phyloP scores from a whole-genome alignment of 2,329 filamentous ascomycete genomes.

The Aspergillus costaricaensis region DNA sequence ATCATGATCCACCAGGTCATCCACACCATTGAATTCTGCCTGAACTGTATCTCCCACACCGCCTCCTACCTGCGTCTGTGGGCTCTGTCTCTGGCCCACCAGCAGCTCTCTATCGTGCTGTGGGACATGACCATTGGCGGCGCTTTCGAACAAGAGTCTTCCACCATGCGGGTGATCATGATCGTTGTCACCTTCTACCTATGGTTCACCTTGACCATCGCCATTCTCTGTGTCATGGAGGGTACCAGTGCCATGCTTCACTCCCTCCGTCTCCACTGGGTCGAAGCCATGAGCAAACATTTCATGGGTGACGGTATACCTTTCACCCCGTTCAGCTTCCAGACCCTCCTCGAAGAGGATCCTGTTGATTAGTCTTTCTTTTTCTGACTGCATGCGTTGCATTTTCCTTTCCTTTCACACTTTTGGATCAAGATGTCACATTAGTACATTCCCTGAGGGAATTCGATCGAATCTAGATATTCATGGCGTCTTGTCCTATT shows the following conservation, averaged over 20 bases:
- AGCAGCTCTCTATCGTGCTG: slow-evolving; percentile 92
- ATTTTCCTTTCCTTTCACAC: slow-evolving; percentile 11
- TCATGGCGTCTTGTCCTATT: background rate
- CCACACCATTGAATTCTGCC: slow-evolving; percentile 98
- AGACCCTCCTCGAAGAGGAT: slow-evolving; percentile 80
- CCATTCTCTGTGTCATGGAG: slow-evolving; percentile 89
- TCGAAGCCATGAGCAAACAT: slow-evolving; percentile 97
- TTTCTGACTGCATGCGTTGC: slow-evolving; percentile 10
- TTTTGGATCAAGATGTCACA: slow-evolving; percentile 14
- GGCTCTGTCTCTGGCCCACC: slow-evolving; percentile 95
- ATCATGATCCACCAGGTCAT: slow-evolving; percentile 99
- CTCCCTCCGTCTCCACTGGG: slow-evolving; percentile 88
- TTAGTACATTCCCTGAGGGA: slow-evolving; percentile 13
- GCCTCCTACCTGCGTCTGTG: slow-evolving; percentile 98
- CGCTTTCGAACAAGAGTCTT: slow-evolving; percentile 65
- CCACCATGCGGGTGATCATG: slow-evolving; percentile 72
- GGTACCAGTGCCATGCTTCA: slow-evolving; percentile 96
- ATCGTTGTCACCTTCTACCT: slow-evolving; percentile 80
- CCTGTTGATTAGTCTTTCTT: slow-evolving; percentile 44
- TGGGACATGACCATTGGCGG: slow-evolving; percentile 93
- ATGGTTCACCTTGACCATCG: slow-evolving; percentile 84
- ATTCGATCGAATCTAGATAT: slow-evolving; percentile 2
- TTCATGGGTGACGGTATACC: slow-evolving; percentile 87
- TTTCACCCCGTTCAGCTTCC: slow-evolving; percentile 88
- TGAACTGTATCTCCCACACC: slow-evolving; percentile 98